These are phyloP conservation scores for Fraxinus velutina DNA, from an alignment of 305 asterid species.

Conservation along the genomic window DNA sequence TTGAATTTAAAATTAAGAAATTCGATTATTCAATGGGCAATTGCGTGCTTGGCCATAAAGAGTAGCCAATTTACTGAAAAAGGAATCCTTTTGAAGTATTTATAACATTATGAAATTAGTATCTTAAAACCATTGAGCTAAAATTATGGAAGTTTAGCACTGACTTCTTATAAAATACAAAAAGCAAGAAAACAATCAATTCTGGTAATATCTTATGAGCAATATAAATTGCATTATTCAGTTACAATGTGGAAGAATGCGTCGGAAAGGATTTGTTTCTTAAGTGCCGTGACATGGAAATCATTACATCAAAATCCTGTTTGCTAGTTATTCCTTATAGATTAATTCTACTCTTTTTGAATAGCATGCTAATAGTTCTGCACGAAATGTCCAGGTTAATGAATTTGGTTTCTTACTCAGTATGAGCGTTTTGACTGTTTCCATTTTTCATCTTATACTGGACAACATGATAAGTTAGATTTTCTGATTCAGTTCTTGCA, in stretches of 20 bases:
- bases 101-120: not conserved
- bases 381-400: slow-evolving; percentile 1
- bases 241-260: not conserved
- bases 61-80: not conserved
- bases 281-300: not conserved
- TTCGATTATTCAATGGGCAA: not conserved
- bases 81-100: not conserved
- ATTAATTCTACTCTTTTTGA: slow-evolving; percentile 10
- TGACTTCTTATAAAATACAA: not conserved
- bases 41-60: not conserved
- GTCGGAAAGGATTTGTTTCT: not conserved
- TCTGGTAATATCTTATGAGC: not conserved
- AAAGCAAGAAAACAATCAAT: not conserved
- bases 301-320: slow-evolving; percentile 1
- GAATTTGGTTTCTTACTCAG: slow-evolving; percentile 12
- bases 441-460: slow-evolving; percentile 9
- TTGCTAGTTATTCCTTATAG: slow-evolving; percentile 3
- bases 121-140: not conserved
- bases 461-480: slow-evolving; percentile 17
- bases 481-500: slow-evolving; percentile 29
- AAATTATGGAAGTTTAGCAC: not conserved
- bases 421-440: slow-evolving; percentile 5
- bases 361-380: slow-evolving; percentile 17
- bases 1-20: not conserved
- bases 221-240: not conserved